Percentiles rank a stretch among this genome's conserved stretches.
Evolutionary conservation across 2,329 filamentous ascomycete species (phyloP).

Genomic region (Colletotrichum musae): DNA sequence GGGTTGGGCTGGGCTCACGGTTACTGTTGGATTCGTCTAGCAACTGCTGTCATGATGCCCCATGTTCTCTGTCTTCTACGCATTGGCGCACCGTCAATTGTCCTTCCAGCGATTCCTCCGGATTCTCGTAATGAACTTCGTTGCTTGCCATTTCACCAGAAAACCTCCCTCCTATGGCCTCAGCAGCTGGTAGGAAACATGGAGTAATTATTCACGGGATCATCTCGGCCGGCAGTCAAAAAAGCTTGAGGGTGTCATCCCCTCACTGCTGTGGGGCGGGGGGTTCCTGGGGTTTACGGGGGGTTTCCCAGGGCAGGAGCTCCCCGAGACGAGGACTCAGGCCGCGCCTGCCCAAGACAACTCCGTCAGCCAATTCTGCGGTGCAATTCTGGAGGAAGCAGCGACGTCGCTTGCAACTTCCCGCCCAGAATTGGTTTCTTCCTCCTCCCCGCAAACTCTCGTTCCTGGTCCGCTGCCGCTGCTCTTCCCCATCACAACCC

Average conservation of each 20-base stretch:
- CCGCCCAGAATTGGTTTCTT: constrained; percentile 9
- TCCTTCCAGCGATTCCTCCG: too few species aligned
- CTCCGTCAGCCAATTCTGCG: constrained; percentile 1
- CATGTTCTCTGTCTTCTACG: too few species aligned
- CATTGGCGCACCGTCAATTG: too few species aligned
- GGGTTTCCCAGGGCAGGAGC: background rate
- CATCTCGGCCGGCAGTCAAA: constrained; percentile 2
- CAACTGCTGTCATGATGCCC: too few species aligned
- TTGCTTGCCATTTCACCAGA: background rate
- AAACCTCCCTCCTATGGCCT: too few species aligned
- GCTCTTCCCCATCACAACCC: background rate
- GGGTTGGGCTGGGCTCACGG: too few species aligned
- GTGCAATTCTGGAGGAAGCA: background rate
- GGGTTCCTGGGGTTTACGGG: constrained; percentile 4
- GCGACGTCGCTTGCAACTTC: constrained; percentile 30
- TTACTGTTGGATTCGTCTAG: too few species aligned
- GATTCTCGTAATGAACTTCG: background rate
- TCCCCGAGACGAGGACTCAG: constrained; percentile 30
- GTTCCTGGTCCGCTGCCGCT: background rate
- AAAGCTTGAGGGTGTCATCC: constrained; percentile 17
- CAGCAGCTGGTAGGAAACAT: too few species aligned
- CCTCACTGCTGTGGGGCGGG: background rate
- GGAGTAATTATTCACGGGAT: background rate
- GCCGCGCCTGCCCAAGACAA: background rate
- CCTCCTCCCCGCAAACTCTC: constrained; percentile 16